Percentiles rank a stretch among this genome's conserved stretches.
Evolutionary conservation across 306 rosid genomes (phyloP).

Genomic region (Spatholobus suberectus): DNA sequence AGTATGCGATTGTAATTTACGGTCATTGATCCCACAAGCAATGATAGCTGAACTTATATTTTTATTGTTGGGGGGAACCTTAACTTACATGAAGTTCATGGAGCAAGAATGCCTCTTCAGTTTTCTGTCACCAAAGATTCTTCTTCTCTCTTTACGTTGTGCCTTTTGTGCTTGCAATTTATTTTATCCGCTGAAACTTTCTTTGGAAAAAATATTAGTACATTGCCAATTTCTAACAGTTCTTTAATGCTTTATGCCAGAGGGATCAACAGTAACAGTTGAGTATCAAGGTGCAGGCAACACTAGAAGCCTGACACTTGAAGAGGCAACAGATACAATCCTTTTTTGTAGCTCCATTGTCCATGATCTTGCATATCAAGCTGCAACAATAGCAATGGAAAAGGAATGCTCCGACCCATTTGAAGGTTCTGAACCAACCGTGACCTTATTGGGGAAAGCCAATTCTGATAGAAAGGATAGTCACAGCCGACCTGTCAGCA

Average conservation of each 20-base stretch:
- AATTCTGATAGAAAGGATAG: constrained; percentile 63
- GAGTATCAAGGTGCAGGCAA: constrained; percentile 69
- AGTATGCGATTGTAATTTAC: not conserved
- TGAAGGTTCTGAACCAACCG: constrained; percentile 75
- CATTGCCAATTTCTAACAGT: constrained; percentile 40
- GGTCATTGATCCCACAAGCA: not conserved
- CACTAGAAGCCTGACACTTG: constrained; percentile 85
- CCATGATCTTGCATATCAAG: constrained; percentile 87
- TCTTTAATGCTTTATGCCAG: constrained; percentile 50
- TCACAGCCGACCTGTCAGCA: constrained; percentile 54
- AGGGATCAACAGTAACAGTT: constrained; percentile 79
- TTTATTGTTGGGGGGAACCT: constrained; percentile 4
- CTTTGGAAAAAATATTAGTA: constrained; percentile 24
- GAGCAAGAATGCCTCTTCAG: not conserved
- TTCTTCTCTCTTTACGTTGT: not conserved
- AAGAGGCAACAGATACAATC: constrained; percentile 95
- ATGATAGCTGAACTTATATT: not conserved
- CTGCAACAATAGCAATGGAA: constrained; percentile 82
- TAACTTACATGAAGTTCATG: constrained; percentile 12
- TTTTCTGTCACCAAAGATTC: constrained; percentile 10
- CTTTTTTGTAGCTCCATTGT: constrained; percentile 95
- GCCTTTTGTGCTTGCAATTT: not conserved
- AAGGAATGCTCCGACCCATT: constrained; percentile 64
- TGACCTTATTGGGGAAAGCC: constrained; percentile 75
- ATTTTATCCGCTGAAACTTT: constrained; percentile 13